Conservation (phyloP, 441 rosid genomes). For the Populus hybrid region DNA sequence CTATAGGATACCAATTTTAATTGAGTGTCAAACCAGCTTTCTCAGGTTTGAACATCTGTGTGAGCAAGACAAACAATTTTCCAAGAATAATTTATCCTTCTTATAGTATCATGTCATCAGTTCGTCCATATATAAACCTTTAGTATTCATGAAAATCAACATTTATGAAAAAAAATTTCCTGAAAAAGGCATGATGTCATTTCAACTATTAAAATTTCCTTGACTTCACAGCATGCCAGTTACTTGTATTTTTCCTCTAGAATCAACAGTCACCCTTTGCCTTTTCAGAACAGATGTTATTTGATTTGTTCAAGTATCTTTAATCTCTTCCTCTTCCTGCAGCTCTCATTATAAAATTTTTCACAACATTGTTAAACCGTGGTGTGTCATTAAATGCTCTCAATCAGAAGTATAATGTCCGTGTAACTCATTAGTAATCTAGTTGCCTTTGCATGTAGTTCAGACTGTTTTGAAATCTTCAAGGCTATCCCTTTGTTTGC, state of each 20-base stretch:
- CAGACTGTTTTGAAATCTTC: neutral
- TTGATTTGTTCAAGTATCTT: neutral
- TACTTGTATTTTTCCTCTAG: neutral
- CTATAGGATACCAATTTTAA: neutral
- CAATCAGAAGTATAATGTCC: neutral
- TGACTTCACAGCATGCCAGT: neutral
- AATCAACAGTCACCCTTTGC: neutral
- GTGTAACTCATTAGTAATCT: neutral
- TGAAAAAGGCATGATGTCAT: neutral
- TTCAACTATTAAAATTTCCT: neutral
- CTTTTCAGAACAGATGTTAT: neutral
- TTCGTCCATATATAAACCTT: neutral
- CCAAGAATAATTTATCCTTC: neutral
- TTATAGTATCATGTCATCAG: neutral
- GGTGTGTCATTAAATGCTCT: neutral
- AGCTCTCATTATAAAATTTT: neutral
- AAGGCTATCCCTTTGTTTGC: neutral
- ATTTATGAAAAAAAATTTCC: neutral
- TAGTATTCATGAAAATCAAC: neutral
- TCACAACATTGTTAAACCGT: neutral
- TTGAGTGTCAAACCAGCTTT: neutral
- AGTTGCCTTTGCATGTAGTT: neutral
- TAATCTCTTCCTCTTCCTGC: neutral
- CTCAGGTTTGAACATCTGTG: neutral
- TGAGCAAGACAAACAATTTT: neutral